Evolutionary conservation across 148 eudicot genomes (phyloP).

Genomic region (Cornus florida): DNA sequence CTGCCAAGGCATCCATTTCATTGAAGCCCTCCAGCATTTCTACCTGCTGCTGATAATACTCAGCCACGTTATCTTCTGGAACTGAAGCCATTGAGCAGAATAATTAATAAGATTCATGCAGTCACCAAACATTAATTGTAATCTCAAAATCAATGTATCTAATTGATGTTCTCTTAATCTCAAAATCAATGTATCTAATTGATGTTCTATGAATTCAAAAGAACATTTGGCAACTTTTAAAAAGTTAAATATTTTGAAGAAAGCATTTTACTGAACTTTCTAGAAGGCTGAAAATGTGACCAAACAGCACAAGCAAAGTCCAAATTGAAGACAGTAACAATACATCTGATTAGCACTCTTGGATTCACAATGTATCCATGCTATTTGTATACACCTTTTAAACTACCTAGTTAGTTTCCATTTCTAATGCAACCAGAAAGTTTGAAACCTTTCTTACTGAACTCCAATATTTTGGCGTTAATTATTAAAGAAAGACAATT

Average conservation of each 20-base stretch:
- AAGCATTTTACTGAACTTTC: neutral
- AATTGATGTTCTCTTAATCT: too few species aligned
- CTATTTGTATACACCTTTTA: neutral
- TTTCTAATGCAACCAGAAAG: neutral
- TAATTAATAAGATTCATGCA: neutral
- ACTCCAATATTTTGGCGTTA: neutral
- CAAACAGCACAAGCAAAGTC: neutral
- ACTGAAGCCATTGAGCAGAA: slow-evolving; percentile 30
- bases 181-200: too few species aligned
- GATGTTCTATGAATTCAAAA: neutral
- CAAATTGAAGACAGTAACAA: neutral
- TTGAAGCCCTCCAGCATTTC: slow-evolving; percentile 79
- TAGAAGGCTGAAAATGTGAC: neutral
- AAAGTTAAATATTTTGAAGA: neutral
- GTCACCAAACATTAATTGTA: too few species aligned
- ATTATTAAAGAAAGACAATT: too few species aligned
- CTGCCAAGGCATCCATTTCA: slow-evolving; percentile 85
- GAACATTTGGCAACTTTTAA: neutral
- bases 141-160: too few species aligned
- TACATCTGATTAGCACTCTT: neutral
- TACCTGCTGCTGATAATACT: slow-evolving; percentile 83
- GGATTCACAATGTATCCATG: neutral
- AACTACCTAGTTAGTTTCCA: neutral
- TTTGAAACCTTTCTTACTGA: neutral
- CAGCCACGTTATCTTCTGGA: slow-evolving; percentile 81